Evolutionary conservation across 306 rosid genomes (phyloP), one percentile per base, ranked within the genome.

Genomic region (Glycine tomentella): DNA sequence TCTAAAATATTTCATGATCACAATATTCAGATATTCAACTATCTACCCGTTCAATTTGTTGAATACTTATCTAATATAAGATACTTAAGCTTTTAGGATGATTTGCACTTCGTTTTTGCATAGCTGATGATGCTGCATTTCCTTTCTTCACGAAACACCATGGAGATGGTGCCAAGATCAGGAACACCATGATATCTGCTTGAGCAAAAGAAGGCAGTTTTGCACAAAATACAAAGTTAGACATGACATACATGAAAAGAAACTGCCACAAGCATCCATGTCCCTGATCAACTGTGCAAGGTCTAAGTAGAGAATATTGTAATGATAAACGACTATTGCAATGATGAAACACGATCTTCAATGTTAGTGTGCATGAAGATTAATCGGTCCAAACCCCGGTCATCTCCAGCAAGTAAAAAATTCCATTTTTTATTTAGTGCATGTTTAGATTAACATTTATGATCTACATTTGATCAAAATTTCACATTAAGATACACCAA

Each of bases 121-220:
- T 25, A 25, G 31, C 31, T 25, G 31, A 2, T 25, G 31, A 25
- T 25, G 31, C 31, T 25, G 1, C 69, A 64, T 8, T 64, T 34
- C 48, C 69, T 44, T 64, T 9, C 13, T 57, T 57, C 63, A 12
- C 3, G 31, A 25, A 25, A 25, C 31, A 25, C 31, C 31, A 25
- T 25, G 31, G 31, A 25, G 31, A 1, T 34, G 46, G 69, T 63
- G 46, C 10, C 69, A 34, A 33, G n/a, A 62, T 5, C 8, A 61
- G n/a, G 40, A 61, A 25, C 42, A 61, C 14, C 67, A 61, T 61
- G 67, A 61, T 33, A 61, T 61, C 44, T 61, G 44, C 9, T 61
- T 61, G 15, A 5, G 15, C 67, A 31, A 25, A 42, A 31, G 42
- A 61, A 59, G n/a, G 7, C 7, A 59, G 14, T 16, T 38, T 20